Base-by-base conservation (phyloP, 257 asterid species). In the Solanum clarkiae region DNA sequence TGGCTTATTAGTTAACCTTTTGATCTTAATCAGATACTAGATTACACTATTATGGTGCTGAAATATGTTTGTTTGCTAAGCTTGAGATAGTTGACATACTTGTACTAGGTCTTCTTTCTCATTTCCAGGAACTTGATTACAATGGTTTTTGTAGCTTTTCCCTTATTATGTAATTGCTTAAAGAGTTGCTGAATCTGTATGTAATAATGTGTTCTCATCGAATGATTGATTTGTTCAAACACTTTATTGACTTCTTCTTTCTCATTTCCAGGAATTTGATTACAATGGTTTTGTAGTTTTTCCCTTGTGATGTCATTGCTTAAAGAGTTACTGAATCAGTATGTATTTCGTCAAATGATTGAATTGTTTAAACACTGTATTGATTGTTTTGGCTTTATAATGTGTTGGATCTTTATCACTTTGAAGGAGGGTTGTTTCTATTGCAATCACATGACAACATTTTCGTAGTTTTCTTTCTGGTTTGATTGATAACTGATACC, bases 1-100 rank as follows among this genome's bases (percentile, higher is more conserved):
- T 79, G 84, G 47, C 74, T 87, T 88, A 68, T 84, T 86, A 59
- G 84, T 42, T 49, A 71, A 89, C 79, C 83, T 91, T 81, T 85
- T 85, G 56, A 85, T 83, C 82, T 55, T 84, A 81, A 84, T 83
- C 80, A 29, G 85, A 87, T 83, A 74, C 56, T 82, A 85, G 66
- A 83, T 82, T 14, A 26, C 42, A 57, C 85, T 82, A 18, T 47
- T 81, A 42, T 26, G 79, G 42, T 53, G 51, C 59, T 29, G 69
- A 66, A 57, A 54, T 83, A 32, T 68, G 77, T 53, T 66, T 65
- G 18, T 65, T 49, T 53, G 69, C 17, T 69, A 36, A 51, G 51
- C 56, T 84, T 69, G 81, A 83, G 26, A 17, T 54, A 26, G 74
- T 69, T 66, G 62, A 18, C 80, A 20, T 53, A 29, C 24, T 84